Base-by-base conservation (phyloP, 2,329 filamentous ascomycete genomes). In the Tolypocladium album region DNA sequence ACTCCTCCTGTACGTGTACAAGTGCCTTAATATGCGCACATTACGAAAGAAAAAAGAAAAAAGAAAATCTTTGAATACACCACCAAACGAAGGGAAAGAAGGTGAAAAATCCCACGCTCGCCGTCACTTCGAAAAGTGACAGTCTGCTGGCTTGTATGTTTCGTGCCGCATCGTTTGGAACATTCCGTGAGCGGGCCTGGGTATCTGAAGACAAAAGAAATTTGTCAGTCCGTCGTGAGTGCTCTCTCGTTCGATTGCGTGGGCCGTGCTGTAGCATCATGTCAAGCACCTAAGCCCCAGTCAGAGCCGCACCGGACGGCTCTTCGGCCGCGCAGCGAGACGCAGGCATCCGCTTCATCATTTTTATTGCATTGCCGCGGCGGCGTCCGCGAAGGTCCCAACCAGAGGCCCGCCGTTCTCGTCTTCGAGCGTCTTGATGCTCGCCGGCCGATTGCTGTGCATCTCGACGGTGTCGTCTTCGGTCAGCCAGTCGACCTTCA, bases 341-440 rank as follows among this genome's bases (percentile, higher is more conserved):
- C 27, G 27, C 27, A 17, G 7, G 27, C 12, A 17, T 31, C 57
- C 17, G 22, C 27, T 34, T 22, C 17, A 24, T 17, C 36, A 34
- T 9, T 12, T 58, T 69, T 64, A 73, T 67, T 75, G 74, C 74
- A 82, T 80, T 20, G 78, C 80, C 13, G 78, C 78, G 27, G 80
- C 82, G 27, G 82, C 83, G 67, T 85, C 83, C 53, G 81, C 79
- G 74, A 86, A 86, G 20, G 82, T 85, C 52, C 83, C 82, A 17
- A 85, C 81, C 47, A 86, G 76, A 55, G 79, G 76, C 17, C 68
- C 73, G 13, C 67, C 72, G 6, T 69, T 68, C 38, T 73, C 71
- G 34, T 68, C 68, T 24, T 73, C 68, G n/a, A 72, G 61, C 5
- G 69, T 71, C 62, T 70, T 72, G 58, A 71, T 65, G 63, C 68